A percentile compares a stretch with the other conserved stretches of the same genome.
Conservation (phyloP, 169 alveolate species). For the Cryptosporidium tyzzeri region DNA sequence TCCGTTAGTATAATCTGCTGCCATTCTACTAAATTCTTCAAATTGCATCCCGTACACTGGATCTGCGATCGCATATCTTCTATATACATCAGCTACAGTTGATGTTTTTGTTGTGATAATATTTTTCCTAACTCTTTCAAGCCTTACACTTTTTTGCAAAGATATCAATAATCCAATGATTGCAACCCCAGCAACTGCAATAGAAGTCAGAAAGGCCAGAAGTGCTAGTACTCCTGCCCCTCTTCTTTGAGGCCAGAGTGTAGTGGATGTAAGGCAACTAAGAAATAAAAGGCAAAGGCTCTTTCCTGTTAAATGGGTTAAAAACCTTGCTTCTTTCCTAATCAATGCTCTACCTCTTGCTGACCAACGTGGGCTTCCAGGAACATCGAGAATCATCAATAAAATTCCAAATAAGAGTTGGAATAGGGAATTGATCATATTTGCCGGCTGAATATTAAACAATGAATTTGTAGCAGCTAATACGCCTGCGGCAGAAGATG, state of each 20-base stretch:
- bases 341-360: constrained; percentile 87
- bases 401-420: constrained; percentile 85
- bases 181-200: constrained; percentile 86
- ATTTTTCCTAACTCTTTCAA: constrained; percentile 86
- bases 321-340: constrained; percentile 86
- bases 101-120: constrained; percentile 82
- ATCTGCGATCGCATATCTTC: constrained; percentile 89
- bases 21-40: constrained; percentile 90
- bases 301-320: constrained; percentile 89
- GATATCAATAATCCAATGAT: constrained; percentile 88
- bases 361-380: constrained; percentile 94
- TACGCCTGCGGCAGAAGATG: constrained; percentile 84
- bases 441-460: constrained; percentile 82
- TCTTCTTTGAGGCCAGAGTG: constrained; percentile 80
- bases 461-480: constrained; percentile 81
- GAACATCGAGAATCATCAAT: constrained; percentile 89
- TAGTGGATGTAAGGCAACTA: constrained; percentile 78
- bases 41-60: constrained; percentile 93
- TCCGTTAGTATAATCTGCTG: constrained; percentile 91
- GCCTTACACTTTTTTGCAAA: constrained; percentile 87
- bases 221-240: constrained; percentile 78
- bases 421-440: constrained; percentile 81
- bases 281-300: constrained; percentile 87
- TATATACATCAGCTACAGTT: constrained; percentile 89
- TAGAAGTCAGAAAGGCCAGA: constrained; percentile 79